Conservation (phyloP, 129 eudicot genomes). For the Cynara cardunculus region DNA sequence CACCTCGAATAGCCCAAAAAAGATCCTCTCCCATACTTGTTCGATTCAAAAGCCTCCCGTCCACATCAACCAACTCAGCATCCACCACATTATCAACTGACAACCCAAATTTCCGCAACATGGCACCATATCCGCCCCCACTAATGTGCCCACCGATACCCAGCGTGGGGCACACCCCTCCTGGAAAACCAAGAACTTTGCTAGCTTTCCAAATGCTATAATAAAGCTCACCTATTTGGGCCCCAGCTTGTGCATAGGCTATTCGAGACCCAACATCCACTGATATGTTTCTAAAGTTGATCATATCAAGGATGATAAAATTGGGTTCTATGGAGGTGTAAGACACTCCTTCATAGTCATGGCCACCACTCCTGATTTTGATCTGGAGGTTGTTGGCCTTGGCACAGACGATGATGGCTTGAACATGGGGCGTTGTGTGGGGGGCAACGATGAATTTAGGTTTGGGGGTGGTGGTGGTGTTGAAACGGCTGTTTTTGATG, state of each 20-base stretch:
- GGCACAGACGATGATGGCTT: slow-evolving; percentile 17
- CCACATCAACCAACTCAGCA: slow-evolving; percentile 12
- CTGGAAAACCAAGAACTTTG: slow-evolving; percentile 15
- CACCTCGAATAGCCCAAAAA: slow-evolving; percentile 29
- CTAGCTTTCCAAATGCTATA: slow-evolving; percentile 19
- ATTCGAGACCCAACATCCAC: background rate
- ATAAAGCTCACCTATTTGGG: slow-evolving; percentile 20
- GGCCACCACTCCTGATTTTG: slow-evolving; percentile 25
- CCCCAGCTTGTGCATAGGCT: slow-evolving; percentile 23
- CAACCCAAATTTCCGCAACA: slow-evolving; percentile 22
- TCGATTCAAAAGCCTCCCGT: slow-evolving; percentile 15
- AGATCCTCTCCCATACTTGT: slow-evolving; percentile 22
- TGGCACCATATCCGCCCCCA: slow-evolving; percentile 25
- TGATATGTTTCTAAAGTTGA: slow-evolving; percentile 13
- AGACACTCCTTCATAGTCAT: slow-evolving; percentile 21
- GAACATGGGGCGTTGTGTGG: background rate
- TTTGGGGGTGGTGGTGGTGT: slow-evolving; percentile 7
- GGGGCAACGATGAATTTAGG: slow-evolving; percentile 8
- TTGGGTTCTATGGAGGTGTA: slow-evolving; percentile 14
- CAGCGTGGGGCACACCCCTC: slow-evolving; percentile 20
- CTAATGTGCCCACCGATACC: slow-evolving; percentile 27
- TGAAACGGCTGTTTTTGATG: slow-evolving; percentile 16
- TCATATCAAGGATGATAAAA: slow-evolving; percentile 17
- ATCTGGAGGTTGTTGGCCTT: slow-evolving; percentile 1
- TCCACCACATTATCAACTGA: slow-evolving; percentile 21